These are phyloP conservation scores for Penicillium sp. DNA, from an alignment of 2,329 filamentous ascomycete genomes.

Conservation along the genomic window DNA sequence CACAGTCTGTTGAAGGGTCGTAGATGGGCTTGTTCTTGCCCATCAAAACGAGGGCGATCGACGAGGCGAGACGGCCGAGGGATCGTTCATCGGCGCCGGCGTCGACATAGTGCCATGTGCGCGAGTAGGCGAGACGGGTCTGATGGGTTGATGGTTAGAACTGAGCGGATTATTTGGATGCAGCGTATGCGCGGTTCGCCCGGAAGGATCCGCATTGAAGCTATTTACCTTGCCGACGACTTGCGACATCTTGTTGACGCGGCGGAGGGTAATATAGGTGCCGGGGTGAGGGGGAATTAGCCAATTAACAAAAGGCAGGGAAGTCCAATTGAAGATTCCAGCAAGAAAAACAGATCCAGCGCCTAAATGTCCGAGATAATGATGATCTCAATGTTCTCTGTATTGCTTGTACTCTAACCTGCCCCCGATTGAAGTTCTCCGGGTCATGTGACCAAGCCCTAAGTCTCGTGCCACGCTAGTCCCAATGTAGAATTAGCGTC, in stretches of 20 bases:
- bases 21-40: slow-evolving; percentile 98
- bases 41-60: slow-evolving; percentile 82
- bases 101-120: slow-evolving; percentile 88
- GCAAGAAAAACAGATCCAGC: background rate
- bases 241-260: slow-evolving; percentile 35
- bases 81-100: slow-evolving; percentile 61
- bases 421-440: slow-evolving; percentile 4
- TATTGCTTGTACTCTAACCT: slow-evolving; percentile 3
- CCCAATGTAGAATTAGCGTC: slow-evolving; percentile 24
- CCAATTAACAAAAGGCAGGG: background rate
- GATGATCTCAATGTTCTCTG: slow-evolving; percentile 4
- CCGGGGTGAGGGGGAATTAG: background rate
- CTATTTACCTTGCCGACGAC: slow-evolving; percentile 37
- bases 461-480: slow-evolving; percentile 19
- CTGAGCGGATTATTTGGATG: background rate
- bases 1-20: slow-evolving; percentile 95
- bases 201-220: slow-evolving; percentile 7
- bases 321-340: slow-evolving; percentile 1
- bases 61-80: slow-evolving; percentile 80
- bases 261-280: background rate
- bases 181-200: background rate
- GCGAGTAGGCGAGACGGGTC: slow-evolving; percentile 93
- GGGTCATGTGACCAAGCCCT: slow-evolving; percentile 27
- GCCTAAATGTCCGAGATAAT: slow-evolving; percentile 1
- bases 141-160: slow-evolving; percentile 33